Evolutionary conservation across 2,329 filamentous ascomycete genomes (phyloP).

Genomic region (Aschersonia sp.): DNA sequence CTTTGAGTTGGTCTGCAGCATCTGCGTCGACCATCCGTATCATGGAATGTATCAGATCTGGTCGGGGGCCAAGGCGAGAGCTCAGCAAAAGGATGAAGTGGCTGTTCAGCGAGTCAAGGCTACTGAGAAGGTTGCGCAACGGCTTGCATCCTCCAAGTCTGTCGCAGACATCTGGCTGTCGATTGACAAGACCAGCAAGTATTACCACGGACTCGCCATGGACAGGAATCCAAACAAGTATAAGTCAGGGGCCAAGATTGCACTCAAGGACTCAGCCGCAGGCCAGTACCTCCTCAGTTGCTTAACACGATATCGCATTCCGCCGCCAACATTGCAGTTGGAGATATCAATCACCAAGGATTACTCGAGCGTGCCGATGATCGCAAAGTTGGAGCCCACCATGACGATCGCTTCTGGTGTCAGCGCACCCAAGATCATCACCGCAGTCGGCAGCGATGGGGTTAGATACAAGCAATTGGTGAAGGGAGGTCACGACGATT

Average conservation of each 20-base stretch:
- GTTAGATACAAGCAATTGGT: constrained; percentile 75
- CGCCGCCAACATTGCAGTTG: constrained; percentile 81
- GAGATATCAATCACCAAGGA: constrained; percentile 57
- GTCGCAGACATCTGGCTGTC: constrained; percentile 49
- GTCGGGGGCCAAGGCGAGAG: constrained; percentile 58
- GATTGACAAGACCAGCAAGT: constrained; percentile 59
- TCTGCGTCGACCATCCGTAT: constrained; percentile 86
- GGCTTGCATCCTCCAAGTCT: constrained; percentile 37
- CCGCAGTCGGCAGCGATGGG: constrained; percentile 65
- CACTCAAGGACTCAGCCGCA: constrained; percentile 46
- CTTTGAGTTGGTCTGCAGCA: constrained; percentile 58
- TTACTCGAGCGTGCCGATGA: constrained; percentile 64
- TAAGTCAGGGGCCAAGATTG: constrained; percentile 52
- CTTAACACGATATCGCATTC: constrained; percentile 53
- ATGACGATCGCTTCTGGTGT: constrained; percentile 83
- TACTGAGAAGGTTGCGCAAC: constrained; percentile 51
- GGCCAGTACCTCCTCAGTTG: constrained; percentile 49
- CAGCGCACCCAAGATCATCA: constrained; percentile 87
- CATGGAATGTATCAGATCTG: constrained; percentile 97
- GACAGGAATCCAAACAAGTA: constrained; percentile 49
- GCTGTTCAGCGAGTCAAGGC: constrained; percentile 61
- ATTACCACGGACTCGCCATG: constrained; percentile 48
- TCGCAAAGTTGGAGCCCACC: constrained; percentile 54
- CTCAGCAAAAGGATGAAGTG: constrained; percentile 57
- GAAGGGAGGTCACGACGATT: constrained; percentile 89